phyloP scores from a whole-genome alignment of 129 eudicot species.

The Kitagawia praeruptora region DNA sequence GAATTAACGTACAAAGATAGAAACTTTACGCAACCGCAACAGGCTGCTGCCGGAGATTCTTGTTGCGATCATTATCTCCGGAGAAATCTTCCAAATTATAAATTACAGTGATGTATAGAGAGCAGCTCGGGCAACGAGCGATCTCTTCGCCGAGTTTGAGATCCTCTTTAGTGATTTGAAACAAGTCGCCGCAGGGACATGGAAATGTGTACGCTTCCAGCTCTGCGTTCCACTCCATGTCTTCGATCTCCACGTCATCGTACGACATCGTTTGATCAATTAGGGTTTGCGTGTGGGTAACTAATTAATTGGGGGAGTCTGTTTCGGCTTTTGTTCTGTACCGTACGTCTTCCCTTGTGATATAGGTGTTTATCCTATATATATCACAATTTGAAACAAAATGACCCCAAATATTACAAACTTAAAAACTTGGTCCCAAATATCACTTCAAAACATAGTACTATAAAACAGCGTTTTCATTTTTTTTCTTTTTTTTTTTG shows the following conservation, averaged over 20 bases:
- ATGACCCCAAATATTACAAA: no score
- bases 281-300: neutral
- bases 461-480: no score
- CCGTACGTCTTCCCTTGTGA: no score
- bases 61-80: constrained; percentile 21
- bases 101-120: constrained; percentile 68
- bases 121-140: constrained; percentile 92
- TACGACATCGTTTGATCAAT: constrained; percentile 56
- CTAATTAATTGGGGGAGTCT: no score
- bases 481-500: no score
- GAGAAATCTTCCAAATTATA: constrained; percentile 67
- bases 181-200: constrained; percentile 86
- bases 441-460: no score
- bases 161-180: constrained; percentile 88
- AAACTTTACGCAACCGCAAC: constrained; percentile 56
- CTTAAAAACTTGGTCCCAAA: no score
- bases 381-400: no score
- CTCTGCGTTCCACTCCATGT: constrained; percentile 98
- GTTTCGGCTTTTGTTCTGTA: no score
- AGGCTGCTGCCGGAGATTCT: constrained; percentile 50
- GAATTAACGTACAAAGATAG: neutral
- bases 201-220: constrained; percentile 79
- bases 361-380: no score
- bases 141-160: constrained; percentile 78
- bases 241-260: constrained; percentile 97